Percentiles rank a stretch among this genome's conserved stretches.
These are phyloP conservation scores for Russula sp. DNA, from an alignment of 768 basidiomycete species.

Conservation along the genomic window DNA sequence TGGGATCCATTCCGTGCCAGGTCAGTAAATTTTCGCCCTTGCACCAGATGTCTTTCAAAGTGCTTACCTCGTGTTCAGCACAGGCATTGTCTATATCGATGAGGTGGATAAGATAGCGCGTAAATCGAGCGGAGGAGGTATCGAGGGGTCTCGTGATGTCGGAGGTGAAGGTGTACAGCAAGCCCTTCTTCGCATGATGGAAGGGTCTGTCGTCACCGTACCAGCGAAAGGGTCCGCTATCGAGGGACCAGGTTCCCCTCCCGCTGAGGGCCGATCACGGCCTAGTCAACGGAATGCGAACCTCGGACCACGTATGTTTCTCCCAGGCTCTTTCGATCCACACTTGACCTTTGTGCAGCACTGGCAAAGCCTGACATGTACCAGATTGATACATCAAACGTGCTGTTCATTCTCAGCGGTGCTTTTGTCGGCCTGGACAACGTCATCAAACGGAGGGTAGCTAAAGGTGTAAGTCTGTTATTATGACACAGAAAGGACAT, in stretches of 20 bases:
- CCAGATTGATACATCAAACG: slow-evolving; percentile 80
- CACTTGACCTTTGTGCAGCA: slow-evolving; percentile 28
- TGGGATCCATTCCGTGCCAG: slow-evolving; percentile 84
- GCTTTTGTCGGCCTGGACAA: slow-evolving; percentile 90
- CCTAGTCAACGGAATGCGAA: slow-evolving; percentile 44
- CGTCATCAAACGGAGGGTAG: slow-evolving; percentile 69
- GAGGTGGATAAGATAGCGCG: slow-evolving; percentile 92
- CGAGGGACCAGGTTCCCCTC: slow-evolving; percentile 39
- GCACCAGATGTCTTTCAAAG: neutral
- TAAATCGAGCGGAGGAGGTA: slow-evolving; percentile 43
- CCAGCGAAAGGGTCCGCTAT: slow-evolving; percentile 57
- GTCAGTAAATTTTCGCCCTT: slow-evolving; percentile 32
- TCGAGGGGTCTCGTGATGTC: slow-evolving; percentile 76
- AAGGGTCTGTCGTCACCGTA: slow-evolving; percentile 80
- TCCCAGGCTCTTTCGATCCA: neutral
- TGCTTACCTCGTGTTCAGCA: slow-evolving; percentile 38
- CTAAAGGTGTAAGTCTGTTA: slow-evolving; percentile 64
- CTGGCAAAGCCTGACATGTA: slow-evolving; percentile 51
- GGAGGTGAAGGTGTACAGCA: slow-evolving; percentile 97
- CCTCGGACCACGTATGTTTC: slow-evolving; percentile 23
- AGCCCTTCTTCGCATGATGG: slow-evolving; percentile 87
- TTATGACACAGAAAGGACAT: neutral
- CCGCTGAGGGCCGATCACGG: slow-evolving; percentile 41
- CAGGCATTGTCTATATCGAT: slow-evolving; percentile 94
- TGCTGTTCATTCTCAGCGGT: slow-evolving; percentile 92